Evolutionary conservation across 148 eudicot species (phyloP).

Genomic region (Rhododendron molle): DNA sequence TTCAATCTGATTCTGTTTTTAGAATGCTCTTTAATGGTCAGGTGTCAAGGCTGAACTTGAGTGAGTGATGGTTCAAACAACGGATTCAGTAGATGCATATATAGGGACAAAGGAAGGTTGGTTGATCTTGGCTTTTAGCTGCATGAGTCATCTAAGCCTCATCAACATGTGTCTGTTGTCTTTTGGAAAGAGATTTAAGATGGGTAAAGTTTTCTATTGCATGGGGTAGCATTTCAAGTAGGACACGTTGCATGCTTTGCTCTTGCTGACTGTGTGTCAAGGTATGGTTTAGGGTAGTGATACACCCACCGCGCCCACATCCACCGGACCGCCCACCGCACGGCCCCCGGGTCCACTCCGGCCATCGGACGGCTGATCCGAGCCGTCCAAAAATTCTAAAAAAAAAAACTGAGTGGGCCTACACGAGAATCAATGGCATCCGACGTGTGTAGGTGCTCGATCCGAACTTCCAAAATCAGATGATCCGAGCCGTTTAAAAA

Average conservation of each 20-base stretch:
- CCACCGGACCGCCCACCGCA: too few species aligned
- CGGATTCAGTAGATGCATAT: constrained; percentile 5
- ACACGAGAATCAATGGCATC: too few species aligned
- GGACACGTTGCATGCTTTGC: not conserved
- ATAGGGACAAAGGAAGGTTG: not conserved
- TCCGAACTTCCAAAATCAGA: too few species aligned
- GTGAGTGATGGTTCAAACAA: not conserved
- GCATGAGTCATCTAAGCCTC: constrained; percentile 21
- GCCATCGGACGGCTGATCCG: too few species aligned
- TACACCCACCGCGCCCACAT: too few species aligned
- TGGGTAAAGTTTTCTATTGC: not conserved
- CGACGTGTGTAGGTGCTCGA: too few species aligned
- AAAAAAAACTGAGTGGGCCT: too few species aligned
- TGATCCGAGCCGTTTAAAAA: too few species aligned
- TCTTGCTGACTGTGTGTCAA: not conserved
- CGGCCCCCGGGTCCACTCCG: too few species aligned
- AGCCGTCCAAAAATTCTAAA: too few species aligned
- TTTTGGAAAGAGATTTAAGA: not conserved
- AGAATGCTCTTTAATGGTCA: constrained; percentile 2
- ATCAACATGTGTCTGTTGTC: constrained; percentile 8
- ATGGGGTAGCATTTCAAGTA: not conserved
- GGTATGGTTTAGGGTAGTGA: too few species aligned
- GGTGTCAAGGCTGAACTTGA: not conserved
- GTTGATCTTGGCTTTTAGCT: not conserved
- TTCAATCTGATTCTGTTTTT: not conserved